Conservation (phyloP, 2,329 filamentous ascomycete genomes). For the Nemania abortiva region DNA sequence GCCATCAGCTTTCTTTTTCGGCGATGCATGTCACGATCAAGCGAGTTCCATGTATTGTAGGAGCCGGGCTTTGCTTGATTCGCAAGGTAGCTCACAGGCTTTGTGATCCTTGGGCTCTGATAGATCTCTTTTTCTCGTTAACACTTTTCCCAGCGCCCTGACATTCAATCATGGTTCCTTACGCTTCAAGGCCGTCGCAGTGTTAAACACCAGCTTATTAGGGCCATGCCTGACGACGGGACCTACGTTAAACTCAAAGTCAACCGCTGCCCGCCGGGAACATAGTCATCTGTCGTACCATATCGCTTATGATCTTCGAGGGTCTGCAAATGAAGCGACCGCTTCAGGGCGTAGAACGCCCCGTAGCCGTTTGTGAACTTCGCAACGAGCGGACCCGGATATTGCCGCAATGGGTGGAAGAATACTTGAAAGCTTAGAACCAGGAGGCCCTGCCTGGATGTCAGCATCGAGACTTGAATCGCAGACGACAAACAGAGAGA, state of each 20-base stretch:
- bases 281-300: slow-evolving; percentile 22
- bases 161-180: neutral
- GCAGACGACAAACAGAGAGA: neutral
- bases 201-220: slow-evolving; percentile 42
- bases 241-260: slow-evolving; percentile 24
- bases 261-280: neutral
- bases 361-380: slow-evolving; percentile 39
- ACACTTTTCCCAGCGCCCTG: neutral
- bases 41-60: slow-evolving; percentile 33
- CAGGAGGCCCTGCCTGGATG: slow-evolving; percentile 8
- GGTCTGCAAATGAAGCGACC: slow-evolving; percentile 35
- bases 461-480: slow-evolving; percentile 1
- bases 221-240: slow-evolving; percentile 39
- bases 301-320: slow-evolving; percentile 35
- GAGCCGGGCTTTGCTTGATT: slow-evolving; percentile 29
- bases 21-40: slow-evolving; percentile 39
- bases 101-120: slow-evolving; percentile 37
- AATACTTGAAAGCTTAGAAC: slow-evolving; percentile 27
- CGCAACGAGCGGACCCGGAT: slow-evolving; percentile 40
- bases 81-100: slow-evolving; percentile 35
- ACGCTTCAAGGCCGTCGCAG: slow-evolving; percentile 36
- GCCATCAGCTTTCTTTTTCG: slow-evolving; percentile 38
- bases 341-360: slow-evolving; percentile 36
- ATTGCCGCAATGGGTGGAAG: slow-evolving; percentile 35
- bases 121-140: slow-evolving; percentile 39